These are phyloP conservation scores for Colletotrichum neosansevieriae DNA, from an alignment of 2,329 filamentous ascomycete genomes.

Conservation along the genomic window DNA sequence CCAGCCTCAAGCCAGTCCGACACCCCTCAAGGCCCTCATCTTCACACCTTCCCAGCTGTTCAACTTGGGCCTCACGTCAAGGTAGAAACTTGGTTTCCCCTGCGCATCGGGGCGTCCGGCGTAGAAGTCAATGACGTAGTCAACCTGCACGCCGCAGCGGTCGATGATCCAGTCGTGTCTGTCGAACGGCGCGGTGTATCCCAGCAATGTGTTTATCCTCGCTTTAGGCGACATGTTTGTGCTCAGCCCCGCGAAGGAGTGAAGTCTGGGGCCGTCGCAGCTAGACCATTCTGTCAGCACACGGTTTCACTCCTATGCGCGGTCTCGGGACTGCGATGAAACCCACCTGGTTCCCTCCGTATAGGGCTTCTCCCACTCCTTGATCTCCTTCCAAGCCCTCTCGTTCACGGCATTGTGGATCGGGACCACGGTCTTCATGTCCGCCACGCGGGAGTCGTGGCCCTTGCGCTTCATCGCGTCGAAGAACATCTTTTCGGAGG, in stretches of 20 bases:
- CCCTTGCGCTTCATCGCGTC: conserved; percentile 95
- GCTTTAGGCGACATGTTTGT: conserved; percentile 83
- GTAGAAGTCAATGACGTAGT: conserved; percentile 99
- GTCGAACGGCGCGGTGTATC: conserved; percentile 94
- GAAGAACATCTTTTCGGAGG: conserved; percentile 97
- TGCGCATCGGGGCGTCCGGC: conserved; percentile 69
- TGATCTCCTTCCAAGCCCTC: conserved; percentile 92
- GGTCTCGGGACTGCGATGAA: not conserved
- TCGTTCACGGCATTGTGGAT: conserved; percentile 99
- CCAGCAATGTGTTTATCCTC: conserved; percentile 82
- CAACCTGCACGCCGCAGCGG: conserved; percentile 84
- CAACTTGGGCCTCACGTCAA: conserved; percentile 76
- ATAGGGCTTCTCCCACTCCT: conserved; percentile 84
- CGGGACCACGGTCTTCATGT: conserved; percentile 93
- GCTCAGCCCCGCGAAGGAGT: conserved; percentile 83
- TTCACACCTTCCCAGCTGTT: conserved; percentile 76
- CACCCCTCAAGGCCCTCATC: conserved; percentile 68
- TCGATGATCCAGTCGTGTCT: conserved; percentile 98
- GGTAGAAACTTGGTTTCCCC: conserved; percentile 69
- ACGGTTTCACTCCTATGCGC: not conserved
- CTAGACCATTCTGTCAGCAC: conserved; percentile 41
- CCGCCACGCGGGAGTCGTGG: conserved; percentile 75
- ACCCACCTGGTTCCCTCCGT: conserved; percentile 67
- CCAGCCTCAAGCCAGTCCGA: conserved; percentile 59
- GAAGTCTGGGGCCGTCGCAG: conserved; percentile 82